Percentiles rank a stretch among this genome's conserved stretches.
phyloP scores from a whole-genome alignment of 768 basidiomycete genomes.

The Hygrophoropsis aurantiaca region DNA sequence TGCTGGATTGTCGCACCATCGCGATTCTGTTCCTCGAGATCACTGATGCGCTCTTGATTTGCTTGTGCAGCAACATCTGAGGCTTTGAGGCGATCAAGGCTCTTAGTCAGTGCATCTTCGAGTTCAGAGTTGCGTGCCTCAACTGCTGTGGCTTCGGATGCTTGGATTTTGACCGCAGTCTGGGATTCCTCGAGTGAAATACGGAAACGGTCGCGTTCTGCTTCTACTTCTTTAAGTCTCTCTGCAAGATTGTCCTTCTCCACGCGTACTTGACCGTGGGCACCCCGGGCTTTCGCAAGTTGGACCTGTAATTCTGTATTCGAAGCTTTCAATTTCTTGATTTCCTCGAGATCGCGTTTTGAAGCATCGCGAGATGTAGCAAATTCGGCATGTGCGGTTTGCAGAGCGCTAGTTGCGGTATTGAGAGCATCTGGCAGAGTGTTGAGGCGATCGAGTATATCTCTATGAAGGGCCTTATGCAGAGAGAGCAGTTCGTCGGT shows the following conservation, averaged over 20 bases:
- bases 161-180: slow-evolving; percentile 38
- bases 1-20: slow-evolving; percentile 59
- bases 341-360: slow-evolving; percentile 68
- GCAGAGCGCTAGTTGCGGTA: slow-evolving; percentile 51
- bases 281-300: slow-evolving; percentile 72
- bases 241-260: slow-evolving; percentile 77
- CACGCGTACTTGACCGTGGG: slow-evolving; percentile 75
- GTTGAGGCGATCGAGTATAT: slow-evolving; percentile 52
- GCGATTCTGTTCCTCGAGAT: slow-evolving; percentile 60
- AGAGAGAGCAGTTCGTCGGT: slow-evolving; percentile 48
- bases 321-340: slow-evolving; percentile 48
- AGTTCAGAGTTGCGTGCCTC: slow-evolving; percentile 57
- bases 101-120: slow-evolving; percentile 72
- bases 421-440: slow-evolving; percentile 60
- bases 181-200: slow-evolving; percentile 57
- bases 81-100: slow-evolving; percentile 66
- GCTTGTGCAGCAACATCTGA: slow-evolving; percentile 68
- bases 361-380: slow-evolving; percentile 53
- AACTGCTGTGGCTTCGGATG: slow-evolving; percentile 45
- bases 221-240: slow-evolving; percentile 58
- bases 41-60: slow-evolving; percentile 57
- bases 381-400: slow-evolving; percentile 63
- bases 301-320: slow-evolving; percentile 74
- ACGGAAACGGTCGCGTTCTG: slow-evolving; percentile 63
- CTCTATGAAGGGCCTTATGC: slow-evolving; percentile 54